Evolutionary conservation across 2,329 filamentous ascomycete genomes (phyloP), one percentile per base, ranked within the genome.

Genomic region (Arthrobotrys pseudoclavata): DNA sequence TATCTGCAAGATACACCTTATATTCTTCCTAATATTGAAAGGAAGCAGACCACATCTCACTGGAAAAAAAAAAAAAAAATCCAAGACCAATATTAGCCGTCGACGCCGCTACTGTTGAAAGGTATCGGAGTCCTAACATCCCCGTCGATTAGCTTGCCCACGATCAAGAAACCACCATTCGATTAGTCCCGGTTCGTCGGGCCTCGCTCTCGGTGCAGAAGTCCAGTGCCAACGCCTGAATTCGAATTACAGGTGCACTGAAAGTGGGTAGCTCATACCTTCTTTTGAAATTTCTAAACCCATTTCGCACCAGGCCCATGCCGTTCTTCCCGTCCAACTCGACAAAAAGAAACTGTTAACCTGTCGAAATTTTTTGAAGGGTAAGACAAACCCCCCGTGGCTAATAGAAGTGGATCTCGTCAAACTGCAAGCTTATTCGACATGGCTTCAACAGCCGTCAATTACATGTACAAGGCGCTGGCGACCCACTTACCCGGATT

Each of bases 81-180:
- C 69, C 69, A 74, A 74, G 69, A 57, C 69, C 53, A 61, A 67
- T 52, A 67, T 74, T 74, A 74, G 61, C 69, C 69, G 69, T 74
- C 61, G 52, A 68, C 62, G 52, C 52, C 69, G 61, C 61, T 45
- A 22, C 4, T 18, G n/a, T 45, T 45, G 42, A n/a, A 18, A 45
- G 18, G 50, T 53, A 10, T 31, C 9, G 29, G 22, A 22, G n/a
- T 15, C 10, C 37, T n/a, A 57, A 57, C n/a, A 57, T 20, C 29
- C 29, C 52, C 52, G 55, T 42, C 34, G n/a, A 7, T 29, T 52
- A 26, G 15, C 50, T 47, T 47, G 2, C 31, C 29, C 31, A 45
- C 60, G 40, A 31, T 63, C 15, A 50, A 50, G 60, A 63, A 63
- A 69, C 64, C 50, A 47, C 37, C 3, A 57, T 42, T 40, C 1